Conservation (phyloP, 139 green algal species). For the Chlamydomonas asymmetrica region DNA sequence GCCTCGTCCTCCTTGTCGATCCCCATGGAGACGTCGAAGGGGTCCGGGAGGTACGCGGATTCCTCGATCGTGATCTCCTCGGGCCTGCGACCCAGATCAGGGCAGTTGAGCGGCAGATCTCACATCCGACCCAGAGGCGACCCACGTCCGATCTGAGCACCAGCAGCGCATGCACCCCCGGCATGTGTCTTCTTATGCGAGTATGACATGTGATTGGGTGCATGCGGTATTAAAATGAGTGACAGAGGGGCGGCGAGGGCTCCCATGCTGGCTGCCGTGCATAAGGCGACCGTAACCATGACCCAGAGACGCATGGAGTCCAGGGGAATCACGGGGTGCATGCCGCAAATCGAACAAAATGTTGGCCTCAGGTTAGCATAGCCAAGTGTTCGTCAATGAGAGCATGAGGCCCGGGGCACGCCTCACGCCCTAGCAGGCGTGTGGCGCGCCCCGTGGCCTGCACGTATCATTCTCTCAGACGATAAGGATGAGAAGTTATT, state of each 20-base stretch:
- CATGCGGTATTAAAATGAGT: neutral
- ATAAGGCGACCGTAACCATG: neutral
- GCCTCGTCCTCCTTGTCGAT: too few relatives aligned
- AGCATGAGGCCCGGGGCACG: neutral
- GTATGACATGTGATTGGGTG: neutral
- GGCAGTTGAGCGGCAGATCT: neutral
- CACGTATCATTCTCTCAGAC: neutral
- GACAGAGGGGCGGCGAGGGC: neutral
- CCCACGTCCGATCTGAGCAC: too few relatives aligned
- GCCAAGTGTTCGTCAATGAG: conserved; percentile 6
- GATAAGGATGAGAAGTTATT: conserved; percentile 17
- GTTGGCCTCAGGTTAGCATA: conserved; percentile 28
- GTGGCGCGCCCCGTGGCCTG: neutral
- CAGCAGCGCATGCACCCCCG: too few relatives aligned
- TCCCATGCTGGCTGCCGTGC: too few relatives aligned
- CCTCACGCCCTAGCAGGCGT: neutral
- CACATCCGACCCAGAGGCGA: neutral
- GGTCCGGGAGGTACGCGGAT: conserved; percentile 8
- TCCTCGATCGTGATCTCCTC: conserved; percentile 17
- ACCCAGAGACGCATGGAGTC: neutral
- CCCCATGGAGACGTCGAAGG: conserved; percentile 29
- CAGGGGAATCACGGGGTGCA: neutral
- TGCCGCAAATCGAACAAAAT: neutral
- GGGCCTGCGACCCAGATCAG: neutral
- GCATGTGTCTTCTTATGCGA: too few relatives aligned